These are phyloP conservation scores for Pulveroboletus sp. DNA, from an alignment of 768 basidiomycete genomes.

Conservation along the genomic window DNA sequence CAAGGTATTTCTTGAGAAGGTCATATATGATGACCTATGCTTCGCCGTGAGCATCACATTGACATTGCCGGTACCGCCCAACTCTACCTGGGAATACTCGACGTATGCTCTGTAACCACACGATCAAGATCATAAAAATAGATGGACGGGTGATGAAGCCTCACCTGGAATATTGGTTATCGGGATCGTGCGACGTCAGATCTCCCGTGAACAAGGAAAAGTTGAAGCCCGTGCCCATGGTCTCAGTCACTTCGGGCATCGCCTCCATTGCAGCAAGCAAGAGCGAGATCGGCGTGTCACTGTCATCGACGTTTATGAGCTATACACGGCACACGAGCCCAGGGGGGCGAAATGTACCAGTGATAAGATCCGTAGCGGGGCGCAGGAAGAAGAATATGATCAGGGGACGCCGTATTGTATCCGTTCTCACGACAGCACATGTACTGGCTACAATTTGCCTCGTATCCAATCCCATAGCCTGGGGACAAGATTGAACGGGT, in stretches of 20 bases:
- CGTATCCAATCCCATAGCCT: conserved; percentile 68
- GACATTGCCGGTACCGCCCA: no score
- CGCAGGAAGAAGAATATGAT: conserved; percentile 48
- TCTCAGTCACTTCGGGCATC: conserved; percentile 62
- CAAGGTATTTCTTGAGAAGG: conserved; percentile 54
- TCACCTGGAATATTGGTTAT: conserved; percentile 59
- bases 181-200: conserved; percentile 66
- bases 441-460: conserved; percentile 63
- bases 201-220: conserved; percentile 73
- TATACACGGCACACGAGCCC: background rate
- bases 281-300: conserved; percentile 61
- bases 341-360: conserved; percentile 4
- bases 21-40: conserved; percentile 54
- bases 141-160: conserved; percentile 3
- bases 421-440: conserved; percentile 58
- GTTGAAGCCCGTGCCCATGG: conserved; percentile 54
- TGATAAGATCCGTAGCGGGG: conserved; percentile 53
- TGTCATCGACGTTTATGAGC: conserved; percentile 10
- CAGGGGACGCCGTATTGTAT: conserved; percentile 47
- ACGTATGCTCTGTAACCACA: conserved; percentile 45
- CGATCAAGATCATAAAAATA: background rate
- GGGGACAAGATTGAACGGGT: background rate
- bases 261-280: conserved; percentile 55
- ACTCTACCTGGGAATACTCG: conserved; percentile 52
- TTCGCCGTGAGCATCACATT: background rate